phyloP scores from a whole-genome alignment of 306 rosid species.

The Benincasa hispida region DNA sequence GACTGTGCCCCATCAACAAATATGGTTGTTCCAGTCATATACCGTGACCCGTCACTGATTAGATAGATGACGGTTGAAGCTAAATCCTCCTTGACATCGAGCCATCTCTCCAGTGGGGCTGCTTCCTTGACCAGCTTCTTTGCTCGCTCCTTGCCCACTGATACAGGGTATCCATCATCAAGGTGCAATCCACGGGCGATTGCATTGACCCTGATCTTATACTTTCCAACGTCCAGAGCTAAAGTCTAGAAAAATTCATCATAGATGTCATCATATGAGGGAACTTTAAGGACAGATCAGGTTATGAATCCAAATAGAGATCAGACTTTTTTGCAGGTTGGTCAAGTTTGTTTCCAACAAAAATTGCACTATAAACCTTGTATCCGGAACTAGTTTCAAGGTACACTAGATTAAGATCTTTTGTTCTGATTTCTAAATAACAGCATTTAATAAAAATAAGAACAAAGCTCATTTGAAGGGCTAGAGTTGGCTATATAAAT shows the following conservation, averaged over 20 bases:
- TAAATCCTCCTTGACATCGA: slow-evolving; percentile 55
- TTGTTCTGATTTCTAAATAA: not conserved
- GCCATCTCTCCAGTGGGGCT: slow-evolving; percentile 50
- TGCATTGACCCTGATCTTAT: slow-evolving; percentile 35
- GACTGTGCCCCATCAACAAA: slow-evolving; percentile 91
- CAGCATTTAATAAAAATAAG: not conserved
- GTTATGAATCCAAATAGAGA: not conserved
- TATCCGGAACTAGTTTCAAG: not conserved
- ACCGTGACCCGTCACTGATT: slow-evolving; percentile 59
- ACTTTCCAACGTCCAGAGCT: slow-evolving; percentile 40
- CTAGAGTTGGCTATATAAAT: not conserved
- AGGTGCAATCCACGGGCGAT: slow-evolving; percentile 76
- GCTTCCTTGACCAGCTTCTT: slow-evolving; percentile 28
- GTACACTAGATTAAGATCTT: not conserved
- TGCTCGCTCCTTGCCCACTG: slow-evolving; percentile 51
- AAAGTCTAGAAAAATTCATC: slow-evolving; percentile 17
- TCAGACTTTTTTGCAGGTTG: not conserved
- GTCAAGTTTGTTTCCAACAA: not conserved
- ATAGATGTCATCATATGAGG: not conserved
- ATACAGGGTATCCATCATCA: slow-evolving; percentile 42
- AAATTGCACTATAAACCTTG: not conserved
- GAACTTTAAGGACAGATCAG: not conserved
- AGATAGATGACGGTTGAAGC: slow-evolving; percentile 61
- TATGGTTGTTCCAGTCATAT: slow-evolving; percentile 90
- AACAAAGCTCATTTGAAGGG: not conserved